These are phyloP conservation scores for Porphyrellus cyaneotinctus DNA, from an alignment of 768 basidiomycete genomes.

Conservation along the genomic window DNA sequence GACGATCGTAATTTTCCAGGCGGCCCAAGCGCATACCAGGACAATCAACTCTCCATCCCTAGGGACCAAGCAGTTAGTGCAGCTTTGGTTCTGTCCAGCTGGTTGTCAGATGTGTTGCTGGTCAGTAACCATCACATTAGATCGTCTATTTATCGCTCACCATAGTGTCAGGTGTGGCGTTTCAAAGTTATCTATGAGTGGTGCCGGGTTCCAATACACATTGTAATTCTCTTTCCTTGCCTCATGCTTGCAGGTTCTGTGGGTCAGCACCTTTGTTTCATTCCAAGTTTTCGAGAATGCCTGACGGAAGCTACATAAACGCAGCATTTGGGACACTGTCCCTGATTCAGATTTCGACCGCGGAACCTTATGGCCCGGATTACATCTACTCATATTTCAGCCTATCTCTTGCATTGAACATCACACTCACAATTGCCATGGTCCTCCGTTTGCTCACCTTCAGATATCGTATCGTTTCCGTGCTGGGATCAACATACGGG, in stretches of 20 bases:
- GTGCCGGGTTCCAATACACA: conserved; percentile 3
- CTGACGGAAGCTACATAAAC: background rate
- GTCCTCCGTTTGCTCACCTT: conserved; percentile 24
- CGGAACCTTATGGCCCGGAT: conserved; percentile 3
- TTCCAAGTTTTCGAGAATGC: background rate
- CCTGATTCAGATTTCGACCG: conserved; percentile 11
- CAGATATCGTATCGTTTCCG: conserved; percentile 8
- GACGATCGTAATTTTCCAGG: conserved; percentile 31
- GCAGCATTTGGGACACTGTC: conserved; percentile 6
- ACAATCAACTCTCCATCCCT: conserved; percentile 22
- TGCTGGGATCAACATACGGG: conserved; percentile 22
- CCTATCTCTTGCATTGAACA: conserved; percentile 30
- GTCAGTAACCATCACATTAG: conserved; percentile 2
- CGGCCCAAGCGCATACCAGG: conserved; percentile 27
- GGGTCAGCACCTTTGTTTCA: background rate
- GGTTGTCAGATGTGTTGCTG: conserved; percentile 17
- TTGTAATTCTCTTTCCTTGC: conserved; percentile 6
- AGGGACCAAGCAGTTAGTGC: conserved; percentile 9
- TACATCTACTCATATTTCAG: conserved; percentile 24
- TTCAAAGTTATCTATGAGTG: conserved; percentile 18
- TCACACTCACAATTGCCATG: conserved; percentile 32
- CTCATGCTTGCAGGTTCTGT: conserved; percentile 6
- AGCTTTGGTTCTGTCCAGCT: conserved; percentile 6
- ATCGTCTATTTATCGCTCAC: background rate
- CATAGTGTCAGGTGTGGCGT: conserved; percentile 8